Percentiles rank a stretch among this genome's conserved stretches.
These are phyloP conservation scores for Fusarium continuum DNA, from an alignment of 2,329 filamentous ascomycete genomes.

Conservation along the genomic window DNA sequence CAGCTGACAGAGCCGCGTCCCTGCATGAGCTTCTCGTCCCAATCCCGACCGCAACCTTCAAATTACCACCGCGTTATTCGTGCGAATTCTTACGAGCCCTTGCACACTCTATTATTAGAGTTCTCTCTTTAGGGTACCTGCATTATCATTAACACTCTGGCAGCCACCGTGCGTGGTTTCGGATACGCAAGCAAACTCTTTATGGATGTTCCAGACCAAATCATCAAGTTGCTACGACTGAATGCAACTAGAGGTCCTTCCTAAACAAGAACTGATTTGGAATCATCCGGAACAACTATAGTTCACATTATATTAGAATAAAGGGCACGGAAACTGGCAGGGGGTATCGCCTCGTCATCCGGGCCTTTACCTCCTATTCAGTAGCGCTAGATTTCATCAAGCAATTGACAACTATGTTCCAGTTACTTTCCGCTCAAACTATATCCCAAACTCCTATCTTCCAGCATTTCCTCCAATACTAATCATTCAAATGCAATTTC, in stretches of 20 bases:
- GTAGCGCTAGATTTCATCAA: background rate
- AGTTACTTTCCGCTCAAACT: too few species aligned
- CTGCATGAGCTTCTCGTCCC: constrained; percentile 4
- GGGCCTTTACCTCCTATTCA: constrained; percentile 2
- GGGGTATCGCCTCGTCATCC: constrained; percentile 17
- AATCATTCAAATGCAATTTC: too few species aligned
- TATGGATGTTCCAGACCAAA: background rate
- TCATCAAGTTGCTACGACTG: background rate
- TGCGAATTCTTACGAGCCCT: background rate
- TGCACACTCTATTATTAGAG: constrained; percentile 19
- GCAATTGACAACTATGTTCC: background rate
- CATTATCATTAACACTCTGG: constrained; percentile 8
- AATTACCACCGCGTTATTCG: constrained; percentile 4
- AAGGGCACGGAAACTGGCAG: background rate
- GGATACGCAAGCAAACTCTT: background rate
- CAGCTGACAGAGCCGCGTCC: constrained; percentile 7
- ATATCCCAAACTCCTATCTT: too few species aligned
- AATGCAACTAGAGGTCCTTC: background rate
- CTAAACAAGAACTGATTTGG: constrained; percentile 25
- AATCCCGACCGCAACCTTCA: background rate
- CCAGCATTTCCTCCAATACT: too few species aligned
- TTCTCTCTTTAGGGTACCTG: constrained; percentile 16
- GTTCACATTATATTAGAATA: too few species aligned
- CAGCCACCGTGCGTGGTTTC: background rate
- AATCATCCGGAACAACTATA: constrained; percentile 13